phyloP scores from a whole-genome alignment of 2,329 filamentous ascomycete genomes.

The Hypoxylon sp. region DNA sequence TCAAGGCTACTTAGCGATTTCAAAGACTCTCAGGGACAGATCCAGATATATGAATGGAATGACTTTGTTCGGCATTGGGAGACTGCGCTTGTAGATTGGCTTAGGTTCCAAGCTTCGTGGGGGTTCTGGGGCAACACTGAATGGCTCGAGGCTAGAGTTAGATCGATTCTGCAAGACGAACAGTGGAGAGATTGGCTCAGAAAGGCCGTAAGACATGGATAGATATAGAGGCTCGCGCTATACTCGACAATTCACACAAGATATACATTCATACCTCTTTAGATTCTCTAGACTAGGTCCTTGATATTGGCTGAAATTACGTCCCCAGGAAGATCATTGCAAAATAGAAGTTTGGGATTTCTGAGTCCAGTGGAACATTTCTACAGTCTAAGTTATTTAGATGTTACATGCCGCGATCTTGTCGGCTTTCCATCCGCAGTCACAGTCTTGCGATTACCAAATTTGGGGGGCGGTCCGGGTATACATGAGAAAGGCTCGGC shows the following conservation, averaged over 20 bases:
- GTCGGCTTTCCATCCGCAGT: background rate
- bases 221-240: background rate
- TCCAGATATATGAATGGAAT: slow-evolving; percentile 66
- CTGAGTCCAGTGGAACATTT: too few species aligned
- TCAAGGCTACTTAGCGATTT: slow-evolving; percentile 53
- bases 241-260: too few species aligned
- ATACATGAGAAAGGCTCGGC: slow-evolving; percentile 10
- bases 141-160: slow-evolving; percentile 70
- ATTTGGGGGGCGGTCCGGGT: slow-evolving; percentile 21
- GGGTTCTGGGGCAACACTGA: slow-evolving; percentile 73
- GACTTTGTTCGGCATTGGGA: slow-evolving; percentile 74
- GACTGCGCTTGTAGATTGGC: slow-evolving; percentile 77
- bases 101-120: slow-evolving; percentile 72
- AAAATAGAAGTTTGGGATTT: too few species aligned
- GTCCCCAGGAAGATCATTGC: too few species aligned
- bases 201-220: background rate
- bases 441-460: slow-evolving; percentile 6
- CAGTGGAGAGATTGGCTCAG: slow-evolving; percentile 63
- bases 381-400: background rate
- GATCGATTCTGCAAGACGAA: slow-evolving; percentile 63
- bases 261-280: too few species aligned
- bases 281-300: too few species aligned
- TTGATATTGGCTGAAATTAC: background rate
- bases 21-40: slow-evolving; percentile 25
- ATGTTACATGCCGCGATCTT: background rate